Base-by-base conservation (phyloP, 148 eudicot genomes). In the Vaccinium darrowii region DNA sequence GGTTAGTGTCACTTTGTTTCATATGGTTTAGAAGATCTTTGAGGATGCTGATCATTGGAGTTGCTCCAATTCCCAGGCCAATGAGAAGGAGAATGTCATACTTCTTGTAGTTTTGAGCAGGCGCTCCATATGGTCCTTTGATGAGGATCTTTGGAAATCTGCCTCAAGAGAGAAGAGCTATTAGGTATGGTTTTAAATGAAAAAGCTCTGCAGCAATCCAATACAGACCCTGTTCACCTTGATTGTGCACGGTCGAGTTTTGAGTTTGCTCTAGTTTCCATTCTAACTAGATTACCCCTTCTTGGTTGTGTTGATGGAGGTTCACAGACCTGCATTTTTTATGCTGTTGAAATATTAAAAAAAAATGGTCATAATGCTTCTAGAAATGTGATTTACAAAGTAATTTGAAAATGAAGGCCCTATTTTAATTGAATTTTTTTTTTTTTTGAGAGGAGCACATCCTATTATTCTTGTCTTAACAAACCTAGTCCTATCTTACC, bases 61-160 rank as follows among this genome's bases (percentile, higher is more conserved):
- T 97, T 73, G 99, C 99, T 93, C 98, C 99, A 39, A 97, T 97
- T 9, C 99, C 99, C 18, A 97, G 88, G 67, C 99, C 99, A 73
- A 97, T 83, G 80, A 97, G 98, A 81, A 95, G 77, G 27, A 97
- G 95, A 11, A 94, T 91, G 88, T 95, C 98, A 43, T 92, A 97
- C 84, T 94, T 91, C 78, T 92, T 93, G 90, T 92, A 97, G 86
- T 91, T 89, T 82, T 97, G 99, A 82, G 99, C 98, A 33, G 99
- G 99, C 57, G 99, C 99, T 58, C 99, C 99, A 60, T 93, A 95
- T 63, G 99, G 98, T 21, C 99, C 99, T 88, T 94, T 95, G 83
- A 97, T 91, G 83, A 93, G 74, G 52, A 97, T 90, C 67, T 58
- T 91, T 39, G 99, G 99, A 85, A 91, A 94, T 47, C 98, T 97